Evolutionary conservation across 2,329 filamentous ascomycete genomes (phyloP).

Genomic region (Pestalotiopsis sp.): DNA sequence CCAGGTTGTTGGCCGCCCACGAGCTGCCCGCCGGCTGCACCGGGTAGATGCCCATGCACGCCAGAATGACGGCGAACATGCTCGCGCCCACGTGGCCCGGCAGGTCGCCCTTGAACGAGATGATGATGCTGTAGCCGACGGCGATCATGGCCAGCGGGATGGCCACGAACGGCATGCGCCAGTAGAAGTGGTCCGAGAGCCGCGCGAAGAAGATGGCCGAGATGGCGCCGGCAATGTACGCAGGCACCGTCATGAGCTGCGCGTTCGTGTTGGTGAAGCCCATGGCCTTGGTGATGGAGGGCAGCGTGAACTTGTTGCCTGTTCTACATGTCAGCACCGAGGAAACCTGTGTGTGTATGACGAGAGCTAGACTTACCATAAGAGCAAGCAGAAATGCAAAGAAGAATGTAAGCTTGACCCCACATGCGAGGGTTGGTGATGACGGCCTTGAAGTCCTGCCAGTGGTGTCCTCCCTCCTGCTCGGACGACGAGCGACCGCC

Average conservation of each 20-base stretch:
- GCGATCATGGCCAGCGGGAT: constrained; percentile 60
- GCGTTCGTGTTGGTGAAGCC: constrained; percentile 35
- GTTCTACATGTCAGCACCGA: constrained; percentile 1
- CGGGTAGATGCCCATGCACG: constrained; percentile 71
- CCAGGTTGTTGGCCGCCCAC: constrained; percentile 71
- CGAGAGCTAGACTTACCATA: constrained; percentile 21
- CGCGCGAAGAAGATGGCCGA: constrained; percentile 67
- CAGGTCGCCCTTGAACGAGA: constrained; percentile 60
- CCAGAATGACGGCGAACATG: constrained; percentile 70
- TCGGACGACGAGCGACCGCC: constrained; percentile 17
- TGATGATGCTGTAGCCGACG: constrained; percentile 57
- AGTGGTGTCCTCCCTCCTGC: background rate
- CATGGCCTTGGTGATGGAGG: constrained; percentile 38
- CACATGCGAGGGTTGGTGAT: constrained; percentile 19
- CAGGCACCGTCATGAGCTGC: constrained; percentile 59
- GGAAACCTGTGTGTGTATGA: background rate
- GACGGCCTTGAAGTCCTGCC: constrained; percentile 16
- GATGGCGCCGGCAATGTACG: constrained; percentile 63
- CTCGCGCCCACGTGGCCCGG: constrained; percentile 50
- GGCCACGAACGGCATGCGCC: constrained; percentile 70
- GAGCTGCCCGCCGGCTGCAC: constrained; percentile 64
- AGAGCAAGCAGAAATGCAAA: constrained; percentile 27
- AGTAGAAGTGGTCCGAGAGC: constrained; percentile 65
- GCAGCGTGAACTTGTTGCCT: constrained; percentile 31
- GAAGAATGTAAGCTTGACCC: constrained; percentile 21